A percentile compares a stretch with the other conserved stretches of the same genome.
Evolutionary conservation across 1,284 basidiomycete genomes (phyloP).

Genomic region (Heterobasidion occidentale): DNA sequence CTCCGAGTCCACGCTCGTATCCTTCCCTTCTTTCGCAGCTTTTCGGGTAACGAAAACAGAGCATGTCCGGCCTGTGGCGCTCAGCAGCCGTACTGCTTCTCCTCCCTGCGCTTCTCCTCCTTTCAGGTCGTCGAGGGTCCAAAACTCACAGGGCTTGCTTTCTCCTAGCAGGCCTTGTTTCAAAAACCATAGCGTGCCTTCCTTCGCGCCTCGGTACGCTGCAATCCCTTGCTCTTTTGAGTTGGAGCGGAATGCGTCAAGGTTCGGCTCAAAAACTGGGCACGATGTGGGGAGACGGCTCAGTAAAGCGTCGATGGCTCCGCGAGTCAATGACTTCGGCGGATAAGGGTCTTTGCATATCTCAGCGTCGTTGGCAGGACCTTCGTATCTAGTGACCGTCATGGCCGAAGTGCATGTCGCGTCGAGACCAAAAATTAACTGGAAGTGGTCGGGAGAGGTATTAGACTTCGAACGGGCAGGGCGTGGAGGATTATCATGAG

Average conservation of each 20-base stretch:
- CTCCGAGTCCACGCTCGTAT: constrained; percentile 20
- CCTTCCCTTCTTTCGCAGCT: constrained; percentile 16
- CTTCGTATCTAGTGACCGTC: constrained; percentile 30
- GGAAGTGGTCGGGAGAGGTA: constrained; percentile 24
- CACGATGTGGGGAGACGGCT: constrained; percentile 30
- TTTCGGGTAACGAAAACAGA: constrained; percentile 30
- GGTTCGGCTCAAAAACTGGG: constrained; percentile 40
- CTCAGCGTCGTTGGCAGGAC: not conserved
- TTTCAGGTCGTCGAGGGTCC: constrained; percentile 49
- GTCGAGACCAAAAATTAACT: constrained; percentile 61
- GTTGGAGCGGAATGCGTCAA: constrained; percentile 36
- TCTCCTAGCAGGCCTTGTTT: constrained; percentile 62
- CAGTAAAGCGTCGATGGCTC: constrained; percentile 44
- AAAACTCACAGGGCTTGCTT: constrained; percentile 68
- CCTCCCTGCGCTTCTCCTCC: constrained; percentile 8
- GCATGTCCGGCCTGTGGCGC: constrained; percentile 60
- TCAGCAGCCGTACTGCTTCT: constrained; percentile 53
- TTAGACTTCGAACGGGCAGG: constrained; percentile 20
- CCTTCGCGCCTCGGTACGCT: constrained; percentile 61
- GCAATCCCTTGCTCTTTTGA: constrained; percentile 48
- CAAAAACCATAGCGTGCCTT: constrained; percentile 67
- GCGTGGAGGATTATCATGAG: constrained; percentile 30
- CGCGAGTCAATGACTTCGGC: constrained; percentile 40
- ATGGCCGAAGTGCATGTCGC: constrained; percentile 34
- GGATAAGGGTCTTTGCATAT: constrained; percentile 9